These are phyloP conservation scores for Euphrasia arctica DNA, from an alignment of 305 asterid genomes.

Conservation along the genomic window DNA sequence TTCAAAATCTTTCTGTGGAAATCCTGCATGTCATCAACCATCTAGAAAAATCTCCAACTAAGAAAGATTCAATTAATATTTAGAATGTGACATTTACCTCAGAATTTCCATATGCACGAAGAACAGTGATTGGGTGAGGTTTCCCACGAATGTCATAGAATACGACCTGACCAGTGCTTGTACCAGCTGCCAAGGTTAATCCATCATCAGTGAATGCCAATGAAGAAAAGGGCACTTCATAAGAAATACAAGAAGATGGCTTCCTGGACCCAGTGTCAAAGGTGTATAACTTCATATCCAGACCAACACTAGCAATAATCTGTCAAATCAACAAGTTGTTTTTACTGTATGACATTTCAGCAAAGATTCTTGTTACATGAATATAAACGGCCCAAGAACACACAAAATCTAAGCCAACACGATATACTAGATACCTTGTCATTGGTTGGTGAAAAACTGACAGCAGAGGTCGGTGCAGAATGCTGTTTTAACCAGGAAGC, in stretches of 20 bases:
- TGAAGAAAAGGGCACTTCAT: conserved; percentile 93
- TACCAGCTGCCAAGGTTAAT: conserved; percentile 91
- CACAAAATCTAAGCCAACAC: background rate
- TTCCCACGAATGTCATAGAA: conserved; percentile 94
- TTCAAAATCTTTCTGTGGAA: conserved; percentile 16
- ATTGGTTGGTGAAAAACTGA: conserved; percentile 93
- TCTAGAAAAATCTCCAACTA: conserved; percentile 23
- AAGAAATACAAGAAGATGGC: conserved; percentile 80
- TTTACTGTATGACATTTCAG: conserved; percentile 18
- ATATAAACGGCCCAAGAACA: conserved; percentile 11
- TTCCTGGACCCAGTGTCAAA: conserved; percentile 87
- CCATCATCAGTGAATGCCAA: conserved; percentile 92
- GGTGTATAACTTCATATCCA: conserved; percentile 93
- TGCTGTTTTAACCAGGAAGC: conserved; percentile 97
- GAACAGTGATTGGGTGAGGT: conserved; percentile 90
- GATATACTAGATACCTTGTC: conserved; percentile 73
- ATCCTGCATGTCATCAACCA: conserved; percentile 10
- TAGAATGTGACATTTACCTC: conserved; percentile 53
- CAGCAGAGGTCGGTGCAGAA: conserved; percentile 93
- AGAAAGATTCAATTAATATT: conserved; percentile 25
- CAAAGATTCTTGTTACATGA: conserved; percentile 20
- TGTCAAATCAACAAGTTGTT: conserved; percentile 36
- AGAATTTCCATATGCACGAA: conserved; percentile 84
- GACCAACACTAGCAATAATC: conserved; percentile 95
- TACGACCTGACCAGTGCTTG: conserved; percentile 86